Evolutionary conservation across 306 rosid species (phyloP).

Genomic region (Acacia melanoxylon): DNA sequence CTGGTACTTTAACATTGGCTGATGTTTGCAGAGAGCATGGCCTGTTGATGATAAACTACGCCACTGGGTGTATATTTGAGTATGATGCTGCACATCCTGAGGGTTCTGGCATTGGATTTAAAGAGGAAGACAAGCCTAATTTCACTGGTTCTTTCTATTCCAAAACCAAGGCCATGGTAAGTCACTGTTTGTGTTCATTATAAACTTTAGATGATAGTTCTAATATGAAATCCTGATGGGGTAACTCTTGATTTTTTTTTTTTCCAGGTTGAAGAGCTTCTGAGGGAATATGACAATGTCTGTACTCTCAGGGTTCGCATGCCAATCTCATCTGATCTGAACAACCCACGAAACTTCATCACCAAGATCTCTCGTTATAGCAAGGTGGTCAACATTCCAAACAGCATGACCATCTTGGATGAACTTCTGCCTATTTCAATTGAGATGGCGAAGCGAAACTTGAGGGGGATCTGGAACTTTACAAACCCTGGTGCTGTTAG

Average conservation of each 20-base stretch:
- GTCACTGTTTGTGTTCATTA: slow-evolving; percentile 2
- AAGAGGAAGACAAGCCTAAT: slow-evolving; percentile 84
- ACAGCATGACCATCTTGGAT: slow-evolving; percentile 86
- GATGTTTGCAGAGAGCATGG: slow-evolving; percentile 81
- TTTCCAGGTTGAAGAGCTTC: slow-evolving; percentile 81
- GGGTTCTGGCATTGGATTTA: slow-evolving; percentile 83
- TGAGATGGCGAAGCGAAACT: slow-evolving; percentile 84
- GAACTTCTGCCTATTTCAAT: slow-evolving; percentile 81
- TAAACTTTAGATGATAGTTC: neutral
- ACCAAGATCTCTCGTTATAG: slow-evolving; percentile 84
- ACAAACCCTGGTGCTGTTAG: slow-evolving; percentile 88
- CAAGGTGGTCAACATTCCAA: slow-evolving; percentile 85
- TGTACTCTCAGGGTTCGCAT: slow-evolving; percentile 89
- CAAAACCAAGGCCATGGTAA: slow-evolving; percentile 87
- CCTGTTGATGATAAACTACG: slow-evolving; percentile 67
- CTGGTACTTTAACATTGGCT: slow-evolving; percentile 77
- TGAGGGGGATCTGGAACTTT: slow-evolving; percentile 87
- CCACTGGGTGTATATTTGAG: slow-evolving; percentile 93
- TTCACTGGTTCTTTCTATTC: slow-evolving; percentile 83
- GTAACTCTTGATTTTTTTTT: slow-evolving; percentile 19
- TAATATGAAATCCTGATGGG: neutral
- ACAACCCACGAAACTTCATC: slow-evolving; percentile 83
- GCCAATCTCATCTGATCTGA: slow-evolving; percentile 87
- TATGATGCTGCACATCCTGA: slow-evolving; percentile 69
- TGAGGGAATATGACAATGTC: slow-evolving; percentile 79